Conservation (phyloP, 1,284 basidiomycete species). For the Ganoderma resinaceum region DNA sequence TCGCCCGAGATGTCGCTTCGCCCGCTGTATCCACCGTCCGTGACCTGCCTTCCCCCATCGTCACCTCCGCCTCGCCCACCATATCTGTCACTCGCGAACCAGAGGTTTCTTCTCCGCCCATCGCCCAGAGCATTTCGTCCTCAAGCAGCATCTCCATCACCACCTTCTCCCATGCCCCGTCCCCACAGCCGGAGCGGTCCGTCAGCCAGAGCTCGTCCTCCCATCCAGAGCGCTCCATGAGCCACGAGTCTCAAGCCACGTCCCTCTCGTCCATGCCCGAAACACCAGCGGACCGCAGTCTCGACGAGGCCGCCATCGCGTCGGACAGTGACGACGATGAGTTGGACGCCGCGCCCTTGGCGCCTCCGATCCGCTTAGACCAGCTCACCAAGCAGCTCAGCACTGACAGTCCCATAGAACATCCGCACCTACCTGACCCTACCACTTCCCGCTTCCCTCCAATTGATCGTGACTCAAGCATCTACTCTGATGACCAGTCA, state of each 20-base stretch:
- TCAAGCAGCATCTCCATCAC: constrained; percentile 14
- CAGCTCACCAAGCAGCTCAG: constrained; percentile 26
- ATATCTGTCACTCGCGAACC: constrained; percentile 13
- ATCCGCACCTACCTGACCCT: constrained; percentile 17
- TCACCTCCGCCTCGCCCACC: constrained; percentile 29
- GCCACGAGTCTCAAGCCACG: constrained; percentile 35
- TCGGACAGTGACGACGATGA: constrained; percentile 5
- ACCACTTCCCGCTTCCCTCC: constrained; percentile 18
- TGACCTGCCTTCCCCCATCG: constrained; percentile 22
- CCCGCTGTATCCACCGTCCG: constrained; percentile 5
- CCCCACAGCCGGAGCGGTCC: constrained; percentile 20
- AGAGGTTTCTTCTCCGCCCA: constrained; percentile 24
- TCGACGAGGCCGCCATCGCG: constrained; percentile 23
- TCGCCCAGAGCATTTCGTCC: constrained; percentile 22
- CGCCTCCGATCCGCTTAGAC: constrained; percentile 20
- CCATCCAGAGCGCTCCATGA: constrained; percentile 26
- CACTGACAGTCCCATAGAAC: constrained; percentile 25
- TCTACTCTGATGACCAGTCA: constrained; percentile 35
- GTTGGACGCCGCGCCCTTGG: constrained; percentile 6
- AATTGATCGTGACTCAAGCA: constrained; percentile 24
- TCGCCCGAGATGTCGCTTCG: constrained; percentile 27
- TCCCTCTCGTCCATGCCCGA: constrained; percentile 33
- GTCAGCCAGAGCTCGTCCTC: constrained; percentile 25
- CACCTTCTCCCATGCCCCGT: constrained; percentile 15
- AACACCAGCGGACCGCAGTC: constrained; percentile 34